phyloP scores from a whole-genome alignment of 2,329 filamentous ascomycete genomes.

The Ophiosphaerella korrae region DNA sequence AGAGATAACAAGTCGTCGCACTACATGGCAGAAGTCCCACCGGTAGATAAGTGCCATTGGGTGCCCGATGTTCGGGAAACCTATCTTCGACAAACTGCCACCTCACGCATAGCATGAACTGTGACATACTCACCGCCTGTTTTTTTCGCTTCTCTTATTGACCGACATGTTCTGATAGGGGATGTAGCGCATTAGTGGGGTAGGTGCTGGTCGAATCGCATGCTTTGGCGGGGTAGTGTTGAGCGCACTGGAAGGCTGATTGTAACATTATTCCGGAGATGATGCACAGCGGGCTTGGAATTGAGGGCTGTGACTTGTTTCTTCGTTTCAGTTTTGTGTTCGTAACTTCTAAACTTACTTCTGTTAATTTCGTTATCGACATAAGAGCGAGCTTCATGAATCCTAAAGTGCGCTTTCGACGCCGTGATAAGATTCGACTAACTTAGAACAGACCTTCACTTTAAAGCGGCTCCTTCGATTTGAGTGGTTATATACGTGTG shows the following conservation, averaged over 20 bases:
- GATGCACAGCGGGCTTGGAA: slow-evolving; percentile 6
- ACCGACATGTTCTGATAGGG: slow-evolving; percentile 6
- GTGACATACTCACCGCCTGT: slow-evolving; percentile 1
- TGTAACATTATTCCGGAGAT: slow-evolving; percentile 8
- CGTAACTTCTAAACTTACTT: background rate
- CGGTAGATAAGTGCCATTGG: slow-evolving; percentile 1
- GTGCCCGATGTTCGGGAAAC: too few species aligned
- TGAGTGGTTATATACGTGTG: background rate
- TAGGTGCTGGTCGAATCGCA: slow-evolving; percentile 8
- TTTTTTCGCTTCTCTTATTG: slow-evolving; percentile 2
- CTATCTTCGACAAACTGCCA: too few species aligned
- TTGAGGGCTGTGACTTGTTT: background rate
- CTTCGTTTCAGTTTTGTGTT: background rate
- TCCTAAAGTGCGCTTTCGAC: background rate
- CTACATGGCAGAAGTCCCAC: slow-evolving; percentile 2
- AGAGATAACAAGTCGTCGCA: slow-evolving; percentile 2
- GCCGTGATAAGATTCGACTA: background rate
- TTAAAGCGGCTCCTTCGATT: background rate
- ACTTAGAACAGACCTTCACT: background rate
- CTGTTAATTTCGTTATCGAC: background rate
- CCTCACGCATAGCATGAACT: too few species aligned
- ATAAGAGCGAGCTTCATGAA: slow-evolving; percentile 2
- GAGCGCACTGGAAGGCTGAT: background rate
- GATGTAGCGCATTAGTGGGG: slow-evolving; percentile 3
- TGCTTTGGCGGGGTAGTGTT: slow-evolving; percentile 5